phyloP scores from a whole-genome alignment of 768 basidiomycete genomes.

The Suillus alpinus region DNA sequence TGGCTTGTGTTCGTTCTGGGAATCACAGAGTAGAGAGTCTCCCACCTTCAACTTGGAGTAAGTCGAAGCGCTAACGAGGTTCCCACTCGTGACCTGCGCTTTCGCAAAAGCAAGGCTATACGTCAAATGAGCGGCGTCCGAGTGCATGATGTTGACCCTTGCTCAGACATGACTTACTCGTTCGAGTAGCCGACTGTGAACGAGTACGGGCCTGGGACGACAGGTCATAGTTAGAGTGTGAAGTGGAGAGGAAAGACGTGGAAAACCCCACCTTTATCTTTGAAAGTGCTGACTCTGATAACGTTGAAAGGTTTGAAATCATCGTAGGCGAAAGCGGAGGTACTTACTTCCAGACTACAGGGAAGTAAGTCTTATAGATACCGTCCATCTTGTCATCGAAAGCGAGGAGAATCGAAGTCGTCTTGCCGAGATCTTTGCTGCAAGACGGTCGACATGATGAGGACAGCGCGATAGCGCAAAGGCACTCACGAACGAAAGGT shows the following conservation, averaged over 20 bases:
- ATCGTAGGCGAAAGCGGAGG: not conserved
- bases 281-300: not conserved
- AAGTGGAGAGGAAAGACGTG: not conserved
- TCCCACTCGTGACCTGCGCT: too few relatives aligned
- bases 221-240: not conserved
- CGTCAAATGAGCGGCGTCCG: too few relatives aligned
- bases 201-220: not conserved
- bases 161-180: too few relatives aligned
- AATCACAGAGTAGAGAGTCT: too few relatives aligned
- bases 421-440: not conserved
- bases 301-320: not conserved
- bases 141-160: too few relatives aligned
- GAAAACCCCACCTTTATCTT: not conserved
- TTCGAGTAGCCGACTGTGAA: too few relatives aligned
- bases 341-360: not conserved
- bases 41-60: too few relatives aligned
- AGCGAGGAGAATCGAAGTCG: not conserved
- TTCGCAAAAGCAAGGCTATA: too few relatives aligned
- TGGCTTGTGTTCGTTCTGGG: too few relatives aligned
- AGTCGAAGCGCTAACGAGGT: too few relatives aligned
- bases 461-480: not conserved
- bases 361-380: not conserved
- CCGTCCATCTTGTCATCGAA: not conserved
- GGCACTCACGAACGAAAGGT: not conserved
- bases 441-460: not conserved